Percentiles rank a stretch among this genome's conserved stretches.
phyloP scores from a whole-genome alignment of 441 rosid genomes.

The Adansonia madagascariensis region DNA sequence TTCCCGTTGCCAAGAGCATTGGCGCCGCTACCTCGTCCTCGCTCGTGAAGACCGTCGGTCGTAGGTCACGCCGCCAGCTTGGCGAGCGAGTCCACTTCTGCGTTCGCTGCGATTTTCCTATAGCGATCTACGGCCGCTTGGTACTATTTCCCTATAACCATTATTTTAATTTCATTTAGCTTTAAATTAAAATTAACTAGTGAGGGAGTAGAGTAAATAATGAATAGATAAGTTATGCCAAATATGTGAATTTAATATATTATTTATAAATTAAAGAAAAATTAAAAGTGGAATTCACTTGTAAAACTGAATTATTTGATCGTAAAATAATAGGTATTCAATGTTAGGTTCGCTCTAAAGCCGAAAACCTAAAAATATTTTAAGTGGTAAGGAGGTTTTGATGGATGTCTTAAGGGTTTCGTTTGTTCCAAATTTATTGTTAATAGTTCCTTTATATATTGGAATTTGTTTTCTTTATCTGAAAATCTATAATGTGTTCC shows the following conservation, averaged over 20 bases:
- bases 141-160: slow-evolving; percentile 42
- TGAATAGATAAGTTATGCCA: not conserved
- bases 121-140: slow-evolving; percentile 91
- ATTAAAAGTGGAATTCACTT: not conserved
- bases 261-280: not conserved
- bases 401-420: not conserved
- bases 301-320: not conserved
- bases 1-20: slow-evolving; percentile 93
- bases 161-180: not conserved
- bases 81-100: slow-evolving; percentile 97
- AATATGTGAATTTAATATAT: not conserved
- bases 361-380: not conserved
- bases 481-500: not conserved
- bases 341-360: not conserved
- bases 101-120: slow-evolving; percentile 91
- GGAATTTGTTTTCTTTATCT: not conserved
- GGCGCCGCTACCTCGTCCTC: slow-evolving; percentile 74
- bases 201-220: not conserved
- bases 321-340: not conserved
- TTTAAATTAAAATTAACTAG: not conserved
- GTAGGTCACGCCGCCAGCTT: slow-evolving; percentile 86
- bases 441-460: not conserved
- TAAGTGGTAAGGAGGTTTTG: not conserved
- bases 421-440: not conserved
- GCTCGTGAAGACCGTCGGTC: slow-evolving; percentile 67